Conservation (phyloP, 345 rosid species). For the Populus davidiana region DNA sequence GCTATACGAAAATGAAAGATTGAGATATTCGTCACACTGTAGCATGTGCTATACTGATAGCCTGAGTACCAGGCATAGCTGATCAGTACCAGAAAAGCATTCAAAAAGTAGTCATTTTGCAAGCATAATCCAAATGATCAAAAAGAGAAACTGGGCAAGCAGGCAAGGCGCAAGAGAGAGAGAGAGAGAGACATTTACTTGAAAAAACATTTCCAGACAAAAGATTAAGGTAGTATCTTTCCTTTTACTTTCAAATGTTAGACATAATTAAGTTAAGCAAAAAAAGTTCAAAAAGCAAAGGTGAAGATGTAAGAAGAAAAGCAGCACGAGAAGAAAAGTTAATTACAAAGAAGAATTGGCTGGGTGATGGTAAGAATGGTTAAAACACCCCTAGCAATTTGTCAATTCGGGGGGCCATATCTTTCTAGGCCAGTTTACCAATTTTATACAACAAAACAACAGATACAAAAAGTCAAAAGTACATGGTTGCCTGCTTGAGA, state of each 20-base stretch:
- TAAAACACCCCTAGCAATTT: not conserved
- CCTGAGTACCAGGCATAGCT: not conserved
- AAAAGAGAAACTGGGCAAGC: not conserved
- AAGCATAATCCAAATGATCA: not conserved
- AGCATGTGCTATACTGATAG: not conserved
- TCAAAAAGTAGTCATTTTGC: not conserved
- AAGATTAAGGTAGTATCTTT: not conserved
- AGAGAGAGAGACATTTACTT: not conserved
- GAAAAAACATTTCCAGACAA: not conserved
- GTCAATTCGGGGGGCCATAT: not conserved
- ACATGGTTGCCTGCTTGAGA: constrained; percentile 7
- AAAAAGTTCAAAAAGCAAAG: not conserved
- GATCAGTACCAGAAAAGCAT: not conserved
- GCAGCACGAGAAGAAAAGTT: not conserved
- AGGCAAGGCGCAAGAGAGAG: not conserved
- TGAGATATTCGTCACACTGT: not conserved
- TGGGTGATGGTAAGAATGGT: not conserved
- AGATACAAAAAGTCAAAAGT: not conserved
- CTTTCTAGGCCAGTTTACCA: not conserved
- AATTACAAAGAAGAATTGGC: not conserved
- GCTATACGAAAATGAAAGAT: not conserved
- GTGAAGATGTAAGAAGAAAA: not conserved
- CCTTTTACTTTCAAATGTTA: not conserved
- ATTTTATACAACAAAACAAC: constrained; percentile 6
- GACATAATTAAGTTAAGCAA: not conserved